phyloP scores from a whole-genome alignment of 129 eudicot genomes.

The Silybum marianum region DNA sequence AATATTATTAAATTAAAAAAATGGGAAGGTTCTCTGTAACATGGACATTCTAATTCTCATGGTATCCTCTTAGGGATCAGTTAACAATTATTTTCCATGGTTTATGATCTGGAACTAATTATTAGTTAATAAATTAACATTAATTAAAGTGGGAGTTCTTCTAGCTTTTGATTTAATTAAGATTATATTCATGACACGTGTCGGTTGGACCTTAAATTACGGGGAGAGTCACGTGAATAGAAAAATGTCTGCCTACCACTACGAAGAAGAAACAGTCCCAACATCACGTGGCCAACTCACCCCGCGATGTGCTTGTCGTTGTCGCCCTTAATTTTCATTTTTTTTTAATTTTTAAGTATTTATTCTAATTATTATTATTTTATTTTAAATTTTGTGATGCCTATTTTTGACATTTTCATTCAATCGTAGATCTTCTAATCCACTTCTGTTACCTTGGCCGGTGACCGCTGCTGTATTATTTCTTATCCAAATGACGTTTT shows the following conservation, averaged over 20 bases:
- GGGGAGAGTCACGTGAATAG: conserved; percentile 46
- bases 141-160: background rate
- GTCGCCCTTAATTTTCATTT: conserved; percentile 4
- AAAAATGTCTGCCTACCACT: conserved; percentile 43
- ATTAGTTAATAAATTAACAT: conserved; percentile 7
- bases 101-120: conserved; percentile 40
- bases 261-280: conserved; percentile 34
- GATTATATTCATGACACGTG: conserved; percentile 25
- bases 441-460: background rate
- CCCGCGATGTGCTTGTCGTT: conserved; percentile 38
- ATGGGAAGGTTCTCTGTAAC: conserved; percentile 37
- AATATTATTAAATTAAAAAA: background rate
- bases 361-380: background rate
- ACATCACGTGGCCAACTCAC: conserved; percentile 47
- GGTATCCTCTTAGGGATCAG: conserved; percentile 48
- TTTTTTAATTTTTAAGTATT: background rate
- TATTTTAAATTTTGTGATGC: background rate
- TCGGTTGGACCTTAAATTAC: conserved; percentile 27
- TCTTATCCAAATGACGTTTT: background rate
- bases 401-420: conserved; percentile 25
- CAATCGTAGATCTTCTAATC: conserved; percentile 4
- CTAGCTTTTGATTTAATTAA: conserved; percentile 19
- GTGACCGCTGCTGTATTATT: conserved; percentile 1
- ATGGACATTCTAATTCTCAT: conserved; percentile 43
- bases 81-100: conserved; percentile 33